Percentiles rank a stretch among this genome's conserved stretches.
phyloP scores from a whole-genome alignment of 257 asterid species.

The Solanum chiquidenum region DNA sequence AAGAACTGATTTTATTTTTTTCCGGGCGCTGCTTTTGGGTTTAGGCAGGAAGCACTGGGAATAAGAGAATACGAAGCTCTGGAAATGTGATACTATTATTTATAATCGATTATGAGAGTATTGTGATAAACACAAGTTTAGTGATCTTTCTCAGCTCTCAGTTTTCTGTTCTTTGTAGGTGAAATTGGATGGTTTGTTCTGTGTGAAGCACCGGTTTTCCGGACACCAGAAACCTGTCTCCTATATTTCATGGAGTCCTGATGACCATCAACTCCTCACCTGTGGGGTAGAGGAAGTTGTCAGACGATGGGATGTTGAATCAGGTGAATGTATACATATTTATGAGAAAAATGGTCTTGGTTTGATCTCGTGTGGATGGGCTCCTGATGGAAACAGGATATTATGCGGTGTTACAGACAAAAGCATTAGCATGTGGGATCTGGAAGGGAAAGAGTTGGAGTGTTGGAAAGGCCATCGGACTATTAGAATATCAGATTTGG shows the following conservation, averaged over 20 bases:
- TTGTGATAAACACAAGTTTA: neutral
- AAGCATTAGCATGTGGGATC: slow-evolving; percentile 81
- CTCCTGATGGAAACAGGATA: slow-evolving; percentile 55
- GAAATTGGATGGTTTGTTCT: slow-evolving; percentile 34
- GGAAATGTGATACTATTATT: neutral
- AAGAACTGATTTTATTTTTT: neutral
- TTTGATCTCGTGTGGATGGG: slow-evolving; percentile 84
- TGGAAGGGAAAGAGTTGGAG: slow-evolving; percentile 74
- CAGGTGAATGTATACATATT: slow-evolving; percentile 64
- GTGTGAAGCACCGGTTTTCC: slow-evolving; percentile 37
- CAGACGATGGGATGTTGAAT: slow-evolving; percentile 66
- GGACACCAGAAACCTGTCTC: slow-evolving; percentile 76
- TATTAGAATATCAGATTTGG: slow-evolving; percentile 59
- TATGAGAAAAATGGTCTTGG: slow-evolving; percentile 69
- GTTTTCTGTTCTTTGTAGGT: slow-evolving; percentile 32
- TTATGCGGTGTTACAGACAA: slow-evolving; percentile 70
- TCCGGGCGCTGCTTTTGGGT: neutral
- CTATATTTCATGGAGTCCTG: slow-evolving; percentile 78
- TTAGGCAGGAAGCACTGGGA: neutral
- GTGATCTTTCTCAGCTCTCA: neutral
- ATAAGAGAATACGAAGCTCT: neutral
- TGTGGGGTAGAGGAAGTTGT: slow-evolving; percentile 82
- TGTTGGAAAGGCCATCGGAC: slow-evolving; percentile 83
- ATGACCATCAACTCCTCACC: slow-evolving; percentile 64
- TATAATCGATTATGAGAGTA: neutral